These are phyloP conservation scores for Brettanomyces sp. DNA, from an alignment of 805 yeast species.

Conservation along the genomic window DNA sequence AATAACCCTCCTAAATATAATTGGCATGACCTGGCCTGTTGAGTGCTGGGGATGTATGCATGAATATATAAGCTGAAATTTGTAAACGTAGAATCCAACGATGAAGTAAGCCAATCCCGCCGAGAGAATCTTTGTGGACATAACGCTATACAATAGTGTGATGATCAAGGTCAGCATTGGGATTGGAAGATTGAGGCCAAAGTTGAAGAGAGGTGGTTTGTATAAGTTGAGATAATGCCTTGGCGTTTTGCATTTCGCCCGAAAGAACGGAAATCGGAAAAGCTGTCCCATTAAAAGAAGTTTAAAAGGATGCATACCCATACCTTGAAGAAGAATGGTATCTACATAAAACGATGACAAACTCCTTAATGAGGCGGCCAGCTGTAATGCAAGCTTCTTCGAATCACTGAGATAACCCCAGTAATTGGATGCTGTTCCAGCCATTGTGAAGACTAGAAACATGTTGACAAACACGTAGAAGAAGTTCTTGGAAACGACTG, in stretches of 20 bases:
- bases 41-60: conserved; percentile 95
- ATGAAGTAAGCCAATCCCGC: conserved; percentile 80
- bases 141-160: conserved; percentile 77
- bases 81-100: conserved; percentile 80
- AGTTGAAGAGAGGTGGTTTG: conserved; percentile 86
- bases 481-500: conserved; percentile 86
- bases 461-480: conserved; percentile 90
- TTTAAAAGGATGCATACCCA: conserved; percentile 87
- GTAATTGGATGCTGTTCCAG: conserved; percentile 79
- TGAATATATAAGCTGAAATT: conserved; percentile 82
- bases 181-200: conserved; percentile 86
- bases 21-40: conserved; percentile 94
- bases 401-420: conserved; percentile 83
- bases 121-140: conserved; percentile 77
- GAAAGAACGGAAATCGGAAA: conserved; percentile 62
- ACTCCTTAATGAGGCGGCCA: conserved; percentile 73
- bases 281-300: conserved; percentile 74
- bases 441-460: conserved; percentile 87
- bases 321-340: conserved; percentile 67
- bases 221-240: conserved; percentile 68
- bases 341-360: conserved; percentile 86
- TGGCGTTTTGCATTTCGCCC: conserved; percentile 64
- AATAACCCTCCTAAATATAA: conserved; percentile 72
- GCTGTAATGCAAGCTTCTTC: conserved; percentile 74
- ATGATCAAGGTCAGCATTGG: conserved; percentile 81